Evolutionary conservation across 257 asterid species (phyloP), one percentile per base, ranked within the genome.

Genomic region (Salvia miltiorrhiza): DNA sequence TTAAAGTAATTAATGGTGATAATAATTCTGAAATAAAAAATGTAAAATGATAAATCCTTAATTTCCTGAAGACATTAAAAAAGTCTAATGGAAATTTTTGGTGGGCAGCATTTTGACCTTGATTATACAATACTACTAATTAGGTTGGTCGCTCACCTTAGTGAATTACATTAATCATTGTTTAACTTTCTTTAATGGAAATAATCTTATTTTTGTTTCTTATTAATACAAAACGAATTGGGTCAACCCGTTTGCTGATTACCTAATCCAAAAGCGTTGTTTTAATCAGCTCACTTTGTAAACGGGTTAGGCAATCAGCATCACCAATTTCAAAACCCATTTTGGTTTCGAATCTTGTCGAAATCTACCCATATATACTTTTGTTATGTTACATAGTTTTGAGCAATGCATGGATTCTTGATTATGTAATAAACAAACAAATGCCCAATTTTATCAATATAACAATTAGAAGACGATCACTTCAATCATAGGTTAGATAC

Each of bases 51-150:
- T 50, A 19, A 9, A 55, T n/a, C n/a, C 16, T 26, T 35, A 47
- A 35, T 52, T 28, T 32, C 2, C 28, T 69, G 32, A 40, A 9
- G 43, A 23, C n/a, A 10, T 9, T 41, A n/a, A 28, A 63, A 20
- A 26, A 59, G 69, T 43, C 49, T 40, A 44, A 32, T 53, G 23
- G 21, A 50, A 50, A 67, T 9, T 58, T 67, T 74, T 65, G 79
- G 70, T 60, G 49, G 72, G 66, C 70, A 68, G 66, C 63, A 56
- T 19, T 49, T 63, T 49, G 68, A 73, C 77, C 37, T 53, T 71
- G 13, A 16, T 61, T 23, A 14, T 44, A 49, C 40, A 13, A 63
- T 7, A 53, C 56, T 28, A 1, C 6, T n/a, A n/a, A n/a, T 44
- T 20, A 35, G 58, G 43, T 49, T 71, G 68, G 59, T 45, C 54